Evolutionary conservation across 768 basidiomycete genomes (phyloP), one percentile per base, ranked within the genome.

Genomic region (Hypholoma fasciculare): DNA sequence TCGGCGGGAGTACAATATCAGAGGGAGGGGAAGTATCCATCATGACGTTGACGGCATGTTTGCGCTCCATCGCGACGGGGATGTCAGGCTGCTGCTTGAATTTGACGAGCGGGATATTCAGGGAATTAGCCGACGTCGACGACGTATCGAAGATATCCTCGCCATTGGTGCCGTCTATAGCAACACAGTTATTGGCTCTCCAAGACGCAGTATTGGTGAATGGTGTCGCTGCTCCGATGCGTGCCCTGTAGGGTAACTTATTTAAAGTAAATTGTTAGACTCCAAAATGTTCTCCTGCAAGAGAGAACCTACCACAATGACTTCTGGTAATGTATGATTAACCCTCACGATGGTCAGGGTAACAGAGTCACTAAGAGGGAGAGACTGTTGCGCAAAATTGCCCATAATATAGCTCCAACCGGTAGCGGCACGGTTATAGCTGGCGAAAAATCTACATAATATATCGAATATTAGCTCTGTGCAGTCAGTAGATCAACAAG

Each of bases 201-300:
- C 79, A 84, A 1, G 83, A 80, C 2, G 73, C 72, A 6, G 73
- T 72, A 63, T 83, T 76, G 0, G 80, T 82, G 66, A 85, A 88
- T 7, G 73, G 63, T 4, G 69, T 69, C 2, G 69, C 65, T 1
- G 79, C 66, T 11, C 76, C 75, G 54, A 86, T 72, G 43, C 82
- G 79, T 7, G 84, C 82, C 39, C 82, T 79, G 64, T 85, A 87
- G 4, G 86, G 85, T 47, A 87, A 61, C 84, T 86, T 49, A 38
- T 17, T 12, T 4, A 12, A 17, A 42, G 19, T 34, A 19, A 20
- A 38, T 11, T 14, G n/a, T 20, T 2, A 34, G 20, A 27, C 7
- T 34, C 26, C 13, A 6, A 7, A 17, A 23, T 16, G 16, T 13
- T 19, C 14, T 14, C 17, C 16, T 7, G 19, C 4, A 5, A 48